A percentile compares a stretch with the other conserved stretches of the same genome.
These are phyloP conservation scores for Calonectria henricotiae DNA, from an alignment of 2,329 filamentous ascomycete genomes.

Conservation along the genomic window DNA sequence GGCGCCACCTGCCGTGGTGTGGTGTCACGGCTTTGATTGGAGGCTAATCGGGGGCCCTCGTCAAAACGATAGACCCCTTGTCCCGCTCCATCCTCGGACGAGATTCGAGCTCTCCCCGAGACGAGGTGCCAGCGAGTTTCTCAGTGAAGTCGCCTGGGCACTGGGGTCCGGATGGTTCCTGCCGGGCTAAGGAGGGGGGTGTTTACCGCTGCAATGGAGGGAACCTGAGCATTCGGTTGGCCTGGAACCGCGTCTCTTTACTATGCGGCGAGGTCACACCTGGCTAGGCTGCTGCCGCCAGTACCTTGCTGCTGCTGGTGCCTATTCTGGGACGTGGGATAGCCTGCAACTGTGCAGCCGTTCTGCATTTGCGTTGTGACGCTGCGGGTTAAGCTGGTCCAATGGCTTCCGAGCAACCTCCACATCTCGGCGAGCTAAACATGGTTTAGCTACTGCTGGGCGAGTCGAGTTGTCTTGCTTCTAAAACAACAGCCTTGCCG, in stretches of 20 bases:
- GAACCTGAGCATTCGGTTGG: conserved; percentile 41
- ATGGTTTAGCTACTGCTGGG: conserved; percentile 17
- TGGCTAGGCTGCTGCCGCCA: conserved; percentile 13
- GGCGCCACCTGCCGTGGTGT: conserved; percentile 25
- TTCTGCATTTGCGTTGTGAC: conserved; percentile 26
- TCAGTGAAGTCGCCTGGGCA: conserved; percentile 1
- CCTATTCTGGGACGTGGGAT: conserved; percentile 34
- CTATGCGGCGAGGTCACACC: conserved; percentile 29
- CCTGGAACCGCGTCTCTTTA: conserved; percentile 17
- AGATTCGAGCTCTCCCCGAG: conserved; percentile 17
- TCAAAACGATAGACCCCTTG: conserved; percentile 10
- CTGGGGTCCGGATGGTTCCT: conserved; percentile 43
- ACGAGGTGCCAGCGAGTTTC: neutral
- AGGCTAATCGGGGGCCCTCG: conserved; percentile 1
- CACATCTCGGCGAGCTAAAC: conserved; percentile 27
- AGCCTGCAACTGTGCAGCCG: neutral
- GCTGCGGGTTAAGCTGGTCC: conserved; percentile 10
- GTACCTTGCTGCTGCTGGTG: conserved; percentile 27
- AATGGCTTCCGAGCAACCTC: conserved; percentile 6
- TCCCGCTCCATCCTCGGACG: conserved; percentile 23
- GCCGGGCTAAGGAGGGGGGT: conserved; percentile 40
- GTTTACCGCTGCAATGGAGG: conserved; percentile 24
- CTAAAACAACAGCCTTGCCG: conserved; percentile 18
- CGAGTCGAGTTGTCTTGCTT: neutral
- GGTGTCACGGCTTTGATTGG: conserved; percentile 24